Evolutionary conservation across 257 asterid species (phyloP).

Genomic region (Echites panduratus): DNA sequence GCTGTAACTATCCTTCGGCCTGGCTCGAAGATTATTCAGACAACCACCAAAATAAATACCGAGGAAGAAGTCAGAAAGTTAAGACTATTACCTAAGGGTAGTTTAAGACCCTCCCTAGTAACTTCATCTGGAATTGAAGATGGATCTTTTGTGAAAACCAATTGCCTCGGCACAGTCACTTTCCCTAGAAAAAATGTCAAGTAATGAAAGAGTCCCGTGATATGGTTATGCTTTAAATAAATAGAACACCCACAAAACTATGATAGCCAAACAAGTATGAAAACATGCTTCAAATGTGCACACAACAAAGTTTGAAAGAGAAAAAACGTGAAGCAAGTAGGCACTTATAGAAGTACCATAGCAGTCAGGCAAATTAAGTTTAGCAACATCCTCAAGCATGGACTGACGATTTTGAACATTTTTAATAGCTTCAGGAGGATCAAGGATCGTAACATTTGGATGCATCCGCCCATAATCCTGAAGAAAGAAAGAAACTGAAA

Average conservation of each 20-base stretch:
- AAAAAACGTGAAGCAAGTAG: neutral
- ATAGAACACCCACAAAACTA: neutral
- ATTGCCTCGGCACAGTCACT: conserved; percentile 71
- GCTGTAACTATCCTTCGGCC: neutral
- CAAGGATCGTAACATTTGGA: conserved; percentile 85
- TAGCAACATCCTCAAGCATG: conserved; percentile 89
- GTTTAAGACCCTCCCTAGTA: conserved; percentile 53
- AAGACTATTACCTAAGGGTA: conserved; percentile 60
- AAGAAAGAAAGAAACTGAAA: conserved; percentile 20
- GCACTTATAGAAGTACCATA: conserved; percentile 41
- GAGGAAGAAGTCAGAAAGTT: neutral
- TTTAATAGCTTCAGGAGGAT: conserved; percentile 90
- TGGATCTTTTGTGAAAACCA: conserved; percentile 60
- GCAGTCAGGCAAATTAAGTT: conserved; percentile 58
- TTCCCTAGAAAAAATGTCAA: conserved; percentile 35
- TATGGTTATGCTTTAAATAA: neutral
- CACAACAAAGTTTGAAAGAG: neutral
- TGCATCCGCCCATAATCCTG: conserved; percentile 72
- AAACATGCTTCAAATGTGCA: neutral
- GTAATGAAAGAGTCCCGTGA: conserved; percentile 6
- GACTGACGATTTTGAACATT: conserved; percentile 81
- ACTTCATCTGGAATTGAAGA: conserved; percentile 63
- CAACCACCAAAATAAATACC: neutral
- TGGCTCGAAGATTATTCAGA: neutral
- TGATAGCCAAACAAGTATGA: conserved; percentile 1